Base-by-base conservation (phyloP, 2,329 filamentous ascomycete genomes). In the Aspergillus alliaceus region DNA sequence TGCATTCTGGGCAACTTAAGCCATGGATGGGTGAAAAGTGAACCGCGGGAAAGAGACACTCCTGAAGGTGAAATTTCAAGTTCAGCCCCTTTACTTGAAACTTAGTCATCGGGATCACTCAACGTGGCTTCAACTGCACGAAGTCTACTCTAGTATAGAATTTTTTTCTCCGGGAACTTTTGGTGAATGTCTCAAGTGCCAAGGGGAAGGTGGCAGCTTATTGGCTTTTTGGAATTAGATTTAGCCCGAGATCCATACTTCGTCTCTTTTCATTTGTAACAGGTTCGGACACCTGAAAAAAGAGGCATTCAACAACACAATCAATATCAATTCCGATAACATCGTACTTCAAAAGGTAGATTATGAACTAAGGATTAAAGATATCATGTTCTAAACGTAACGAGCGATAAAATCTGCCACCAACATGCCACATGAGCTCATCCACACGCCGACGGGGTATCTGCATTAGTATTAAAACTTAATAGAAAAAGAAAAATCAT, bases 201-300 rank as follows among this genome's bases (percentile, higher is more conserved):
- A 44, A 44, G 3, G 40, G 24, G 7, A 73, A 72, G 55, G 72
- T 72, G 53, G 47, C 24, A 27, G 24, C 22, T 44, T 18, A 44
- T 27, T 48, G 25, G 27, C 29, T 22, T 32, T 22, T 31, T 34
- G 9, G 11, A 11, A 22, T 31, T 32, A 48, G 32, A 48, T 20
- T 48, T 32, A 31, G 29, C 27, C 44, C 27, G 24, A 20, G 18
- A 48, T 32, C 44, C 18, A 48, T 31, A 3, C 25, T 31, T 18
- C 4, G 8, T n/a, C 44, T 20, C 27, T 18, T 9, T 18, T 20
- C 11, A n/a, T 8, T 20, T 11, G 44, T n/a, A 18, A 31, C 42
- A 14, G 25, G 15, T 20, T n/a, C 11, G 18, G 44, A 47, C 24
- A 47, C 44, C 44, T 32, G 27, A 48, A 15, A 14, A 31, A 22